Conservation (phyloP, 140 eudicot species). For the Ambrosia hybrid region DNA sequence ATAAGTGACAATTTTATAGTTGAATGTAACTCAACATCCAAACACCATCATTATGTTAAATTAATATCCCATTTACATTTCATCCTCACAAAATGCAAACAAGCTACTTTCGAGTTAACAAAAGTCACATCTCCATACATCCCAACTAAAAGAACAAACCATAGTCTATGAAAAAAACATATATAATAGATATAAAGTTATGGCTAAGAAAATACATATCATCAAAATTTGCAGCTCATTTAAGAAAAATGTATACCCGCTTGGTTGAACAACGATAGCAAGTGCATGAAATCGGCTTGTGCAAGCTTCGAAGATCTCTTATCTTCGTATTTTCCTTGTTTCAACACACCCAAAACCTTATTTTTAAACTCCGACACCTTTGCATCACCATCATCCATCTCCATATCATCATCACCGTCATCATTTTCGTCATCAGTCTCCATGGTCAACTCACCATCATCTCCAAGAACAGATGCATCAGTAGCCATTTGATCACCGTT, state of each 20-base stretch:
- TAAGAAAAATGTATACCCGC: slow-evolving; percentile 87
- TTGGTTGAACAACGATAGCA: slow-evolving; percentile 73
- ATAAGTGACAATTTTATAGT: too few species aligned
- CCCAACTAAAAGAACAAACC: slow-evolving; percentile 1
- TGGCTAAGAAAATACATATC: not conserved
- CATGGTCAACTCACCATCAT: slow-evolving; percentile 41
- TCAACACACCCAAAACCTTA: slow-evolving; percentile 60
- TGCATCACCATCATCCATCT: slow-evolving; percentile 53
- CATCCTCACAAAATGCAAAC: slow-evolving; percentile 7
- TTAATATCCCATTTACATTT: not conserved
- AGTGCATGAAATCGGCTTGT: slow-evolving; percentile 85
- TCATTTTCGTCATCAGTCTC: slow-evolving; percentile 42
- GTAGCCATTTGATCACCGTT: slow-evolving; percentile 35
- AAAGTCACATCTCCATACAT: not conserved
- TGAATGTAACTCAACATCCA: not conserved
- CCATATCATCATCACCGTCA: slow-evolving; percentile 50
- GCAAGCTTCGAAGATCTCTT: slow-evolving; percentile 83
- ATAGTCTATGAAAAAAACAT: not conserved
- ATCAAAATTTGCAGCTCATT: not conserved
- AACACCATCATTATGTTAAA: not conserved
- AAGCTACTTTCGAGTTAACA: not conserved
- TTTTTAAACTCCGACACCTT: slow-evolving; percentile 60
- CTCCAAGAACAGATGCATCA: slow-evolving; percentile 62
- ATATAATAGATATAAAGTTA: not conserved
- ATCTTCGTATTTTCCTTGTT: slow-evolving; percentile 55